Conservation (phyloP, 2,329 filamentous ascomycete genomes). For the Claviceps humidiphila region DNA sequence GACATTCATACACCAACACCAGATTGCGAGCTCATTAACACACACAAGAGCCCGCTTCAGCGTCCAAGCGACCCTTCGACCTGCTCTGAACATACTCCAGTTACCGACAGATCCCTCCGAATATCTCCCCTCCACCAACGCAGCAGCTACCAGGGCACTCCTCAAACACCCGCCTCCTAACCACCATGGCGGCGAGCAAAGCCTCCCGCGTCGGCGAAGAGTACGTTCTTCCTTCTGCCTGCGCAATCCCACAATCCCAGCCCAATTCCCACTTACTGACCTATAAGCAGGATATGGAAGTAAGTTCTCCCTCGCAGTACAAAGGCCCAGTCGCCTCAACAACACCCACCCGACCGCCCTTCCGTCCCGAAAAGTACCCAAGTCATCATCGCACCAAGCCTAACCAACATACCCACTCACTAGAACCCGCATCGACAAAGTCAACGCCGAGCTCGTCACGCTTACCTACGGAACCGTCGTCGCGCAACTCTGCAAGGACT, state of each 20-base stretch:
- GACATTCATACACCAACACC: too few relatives aligned
- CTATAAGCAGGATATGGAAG: conserved; percentile 73
- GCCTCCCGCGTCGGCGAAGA: conserved; percentile 49
- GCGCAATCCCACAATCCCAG: background rate
- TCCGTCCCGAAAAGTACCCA: background rate
- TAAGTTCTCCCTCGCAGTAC: conserved; percentile 34
- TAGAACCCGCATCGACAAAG: conserved; percentile 90
- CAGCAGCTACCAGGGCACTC: background rate
- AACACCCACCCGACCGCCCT: background rate
- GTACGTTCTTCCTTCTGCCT: conserved; percentile 25
- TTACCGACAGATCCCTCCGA: too few relatives aligned
- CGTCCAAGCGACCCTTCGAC: too few relatives aligned
- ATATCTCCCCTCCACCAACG: too few relatives aligned
- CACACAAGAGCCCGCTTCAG: too few relatives aligned
- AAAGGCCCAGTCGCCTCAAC: background rate
- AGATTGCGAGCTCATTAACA: too few relatives aligned
- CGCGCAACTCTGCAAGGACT: conserved; percentile 91
- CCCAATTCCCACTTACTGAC: conserved; percentile 1
- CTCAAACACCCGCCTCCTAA: background rate
- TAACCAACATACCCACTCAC: conserved; percentile 14
- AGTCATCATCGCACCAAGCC: conserved; percentile 7
- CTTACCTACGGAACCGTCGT: conserved; percentile 97
- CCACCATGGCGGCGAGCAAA: conserved; percentile 44
- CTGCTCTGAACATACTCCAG: too few relatives aligned
- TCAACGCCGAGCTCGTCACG: conserved; percentile 94